These are phyloP conservation scores for Mycena haematopus DNA, from an alignment of 768 basidiomycete species.

Conservation along the genomic window DNA sequence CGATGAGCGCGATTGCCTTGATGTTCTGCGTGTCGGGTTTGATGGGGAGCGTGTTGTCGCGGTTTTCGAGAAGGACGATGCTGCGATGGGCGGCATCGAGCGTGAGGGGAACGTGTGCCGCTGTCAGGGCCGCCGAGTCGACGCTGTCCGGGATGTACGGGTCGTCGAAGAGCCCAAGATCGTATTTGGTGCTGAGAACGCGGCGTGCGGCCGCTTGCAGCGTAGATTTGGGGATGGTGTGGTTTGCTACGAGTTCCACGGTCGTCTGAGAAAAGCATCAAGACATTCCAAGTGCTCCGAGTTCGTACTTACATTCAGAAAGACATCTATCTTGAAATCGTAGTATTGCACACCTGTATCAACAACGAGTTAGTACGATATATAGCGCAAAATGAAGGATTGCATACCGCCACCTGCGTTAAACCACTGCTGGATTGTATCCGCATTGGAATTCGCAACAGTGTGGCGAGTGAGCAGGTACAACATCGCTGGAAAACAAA, in stretches of 20 bases:
- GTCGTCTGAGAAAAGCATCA: constrained; percentile 14
- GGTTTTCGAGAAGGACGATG: constrained; percentile 36
- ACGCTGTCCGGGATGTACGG: constrained; percentile 30
- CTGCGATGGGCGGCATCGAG: constrained; percentile 34
- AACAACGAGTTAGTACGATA: no score
- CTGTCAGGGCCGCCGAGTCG: constrained; percentile 29
- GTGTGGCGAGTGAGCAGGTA: constrained; percentile 21
- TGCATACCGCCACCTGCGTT: constrained; percentile 33
- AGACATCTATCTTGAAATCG: constrained; percentile 32
- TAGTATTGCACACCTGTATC: constrained; percentile 31
- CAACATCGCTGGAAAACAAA: constrained; percentile 26
- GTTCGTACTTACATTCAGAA: constrained; percentile 28
- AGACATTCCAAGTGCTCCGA: not conserved
- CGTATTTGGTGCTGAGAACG: constrained; percentile 33
- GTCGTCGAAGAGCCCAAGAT: constrained; percentile 31
- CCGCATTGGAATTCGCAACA: constrained; percentile 31
- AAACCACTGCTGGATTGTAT: constrained; percentile 36
- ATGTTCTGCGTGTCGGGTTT: constrained; percentile 28
- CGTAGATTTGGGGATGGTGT: constrained; percentile 29
- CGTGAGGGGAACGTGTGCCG: constrained; percentile 32
- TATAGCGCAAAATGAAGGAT: no score
- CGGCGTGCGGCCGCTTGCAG: constrained; percentile 30
- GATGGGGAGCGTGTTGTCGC: constrained; percentile 32
- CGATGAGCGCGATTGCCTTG: constrained; percentile 33
- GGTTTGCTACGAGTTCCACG: constrained; percentile 30